Percentiles rank a stretch among this genome's conserved stretches.
phyloP scores from a whole-genome alignment of 352 stramenopile species.

The Aphanomyces astaci region DNA sequence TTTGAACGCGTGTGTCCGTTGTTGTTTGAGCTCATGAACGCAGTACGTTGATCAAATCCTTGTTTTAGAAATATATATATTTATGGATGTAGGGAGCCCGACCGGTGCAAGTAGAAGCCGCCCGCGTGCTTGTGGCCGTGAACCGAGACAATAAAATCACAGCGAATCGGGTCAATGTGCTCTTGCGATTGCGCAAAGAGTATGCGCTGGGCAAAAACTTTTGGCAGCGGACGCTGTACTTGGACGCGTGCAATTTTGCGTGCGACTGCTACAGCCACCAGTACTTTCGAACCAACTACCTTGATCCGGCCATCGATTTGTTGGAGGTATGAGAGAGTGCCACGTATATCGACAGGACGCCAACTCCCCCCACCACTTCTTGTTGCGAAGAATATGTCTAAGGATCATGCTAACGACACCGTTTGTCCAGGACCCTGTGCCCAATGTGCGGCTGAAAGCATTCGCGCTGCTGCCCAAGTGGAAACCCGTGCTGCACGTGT shows the following conservation, averaged over 20 bases:
- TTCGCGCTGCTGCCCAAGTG: slow-evolving; percentile 52
- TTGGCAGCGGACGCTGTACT: slow-evolving; percentile 63
- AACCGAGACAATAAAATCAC: slow-evolving; percentile 61
- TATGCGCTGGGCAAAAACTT: slow-evolving; percentile 68
- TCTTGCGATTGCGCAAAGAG: slow-evolving; percentile 57
- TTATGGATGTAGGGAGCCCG: slow-evolving; percentile 43
- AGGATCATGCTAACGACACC: neutral
- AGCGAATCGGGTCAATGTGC: slow-evolving; percentile 58
- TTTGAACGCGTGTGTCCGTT: slow-evolving; percentile 70
- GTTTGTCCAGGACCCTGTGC: slow-evolving; percentile 37
- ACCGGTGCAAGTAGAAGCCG: slow-evolving; percentile 58
- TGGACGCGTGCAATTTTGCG: slow-evolving; percentile 58
- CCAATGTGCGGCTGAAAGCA: slow-evolving; percentile 71
- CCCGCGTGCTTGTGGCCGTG: slow-evolving; percentile 54
- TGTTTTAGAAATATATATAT: no score
- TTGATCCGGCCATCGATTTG: slow-evolving; percentile 67
- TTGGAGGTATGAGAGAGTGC: slow-evolving; percentile 37
- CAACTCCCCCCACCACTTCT: neutral
- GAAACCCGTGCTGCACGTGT: slow-evolving; percentile 35
- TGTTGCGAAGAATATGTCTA: neutral
- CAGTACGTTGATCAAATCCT: no score
- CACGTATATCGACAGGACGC: no score
- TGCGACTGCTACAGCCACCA: slow-evolving; percentile 57
- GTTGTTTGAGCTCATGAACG: slow-evolving; percentile 69
- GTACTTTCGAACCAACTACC: slow-evolving; percentile 66